Evolutionary conservation across 1,284 basidiomycete species (phyloP), one percentile per base, ranked within the genome.

Genomic region (Marasmius tenuissimus): DNA sequence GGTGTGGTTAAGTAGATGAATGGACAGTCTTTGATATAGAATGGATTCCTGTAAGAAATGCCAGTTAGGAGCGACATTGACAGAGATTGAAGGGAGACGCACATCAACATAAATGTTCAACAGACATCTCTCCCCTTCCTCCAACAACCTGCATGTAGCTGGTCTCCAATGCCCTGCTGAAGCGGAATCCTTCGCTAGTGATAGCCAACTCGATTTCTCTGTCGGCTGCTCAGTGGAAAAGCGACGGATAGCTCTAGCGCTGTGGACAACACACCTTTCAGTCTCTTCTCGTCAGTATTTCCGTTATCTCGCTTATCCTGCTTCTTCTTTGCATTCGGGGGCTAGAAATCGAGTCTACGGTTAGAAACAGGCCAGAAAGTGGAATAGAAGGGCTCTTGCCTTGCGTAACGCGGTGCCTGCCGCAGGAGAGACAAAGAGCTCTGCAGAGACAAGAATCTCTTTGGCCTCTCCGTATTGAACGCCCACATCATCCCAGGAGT

Each of bases 121-220:
- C 61, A 85, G 75, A 71, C 86, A 90, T 34, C 82, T 79, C 57
- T 85, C 82, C 34, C 83, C 85, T 70, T 91, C 88, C 67, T 91
- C 88, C 45, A 79, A 73, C 57, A 93, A 74, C 68, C 81, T 89
- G 73, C 91, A 92, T 14, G 82, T 86, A 22, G 87, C 91, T 49
- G 81, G 73, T 68, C 87, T 79, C 91, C 91, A 93, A 57, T 86
- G 84, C 14, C 85, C 87, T 16, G 78, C 73, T 39, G 76, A 77
- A 37, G 80, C 72, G 22, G 83, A 67, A 35, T 78, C 79, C 63
- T 81, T 83, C 40, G 82, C 75, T n/a, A 89, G 77, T 18, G 81
- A 81, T 51, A 89, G 80, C 89, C 89, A 91, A 68, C 85, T 90
- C 11, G 86, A 78, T 73, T 88, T 90, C 71, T 92, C 90, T 91